phyloP scores from a whole-genome alignment of 2,329 filamentous ascomycete genomes.

The Alternaria conjuncta region DNA sequence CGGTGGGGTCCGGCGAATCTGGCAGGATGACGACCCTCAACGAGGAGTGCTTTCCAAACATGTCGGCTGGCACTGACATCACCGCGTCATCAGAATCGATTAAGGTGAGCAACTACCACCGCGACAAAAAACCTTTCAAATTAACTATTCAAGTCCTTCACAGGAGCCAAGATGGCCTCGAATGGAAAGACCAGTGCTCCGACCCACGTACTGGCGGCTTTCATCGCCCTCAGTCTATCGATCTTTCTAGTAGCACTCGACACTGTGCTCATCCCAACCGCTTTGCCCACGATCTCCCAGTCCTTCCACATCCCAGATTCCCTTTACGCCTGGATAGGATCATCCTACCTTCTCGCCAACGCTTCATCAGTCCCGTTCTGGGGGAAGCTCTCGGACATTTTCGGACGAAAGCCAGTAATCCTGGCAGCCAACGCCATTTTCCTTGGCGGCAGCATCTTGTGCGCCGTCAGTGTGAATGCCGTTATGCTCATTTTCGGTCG shows the following conservation, averaged over 20 bases:
- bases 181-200: neutral
- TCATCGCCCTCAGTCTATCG: slow-evolving; percentile 40
- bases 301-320: slow-evolving; percentile 67
- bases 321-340: slow-evolving; percentile 80
- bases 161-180: neutral
- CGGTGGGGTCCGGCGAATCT: neutral
- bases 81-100: neutral
- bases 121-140: neutral
- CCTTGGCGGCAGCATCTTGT: slow-evolving; percentile 57
- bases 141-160: neutral
- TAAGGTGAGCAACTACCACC: neutral
- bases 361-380: slow-evolving; percentile 50
- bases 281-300: slow-evolving; percentile 68
- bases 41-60: neutral
- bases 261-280: slow-evolving; percentile 68
- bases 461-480: slow-evolving; percentile 57
- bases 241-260: slow-evolving; percentile 54
- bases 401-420: slow-evolving; percentile 47
- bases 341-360: slow-evolving; percentile 48
- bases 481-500: slow-evolving; percentile 61
- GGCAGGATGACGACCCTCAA: neutral
- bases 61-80: neutral
- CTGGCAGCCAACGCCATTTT: slow-evolving; percentile 53
- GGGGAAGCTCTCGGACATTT: slow-evolving; percentile 50
- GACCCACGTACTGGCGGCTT: slow-evolving; percentile 28